Evolutionary conservation across 2,329 filamentous ascomycete species (phyloP), one percentile per base, ranked within the genome.

Genomic region (Capronia americana): DNA sequence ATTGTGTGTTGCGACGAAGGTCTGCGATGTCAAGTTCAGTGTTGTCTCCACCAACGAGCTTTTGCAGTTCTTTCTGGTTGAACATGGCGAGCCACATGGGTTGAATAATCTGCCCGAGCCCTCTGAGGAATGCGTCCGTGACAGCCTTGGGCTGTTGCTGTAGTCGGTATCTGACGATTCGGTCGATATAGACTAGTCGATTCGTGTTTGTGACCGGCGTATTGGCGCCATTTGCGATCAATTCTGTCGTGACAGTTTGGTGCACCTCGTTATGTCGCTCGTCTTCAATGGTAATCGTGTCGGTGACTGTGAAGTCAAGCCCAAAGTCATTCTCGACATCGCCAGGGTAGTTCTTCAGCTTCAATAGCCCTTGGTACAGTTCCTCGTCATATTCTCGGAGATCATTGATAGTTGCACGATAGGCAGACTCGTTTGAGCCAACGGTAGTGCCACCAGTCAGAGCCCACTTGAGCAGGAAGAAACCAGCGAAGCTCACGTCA

Each of bases 81-180:
- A 99, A 99, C 95, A 99, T 98, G 73, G 90, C 93, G 4, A 99
- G 85, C 95, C 95, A 99, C 3, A 88, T 87, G 0, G 94, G 93
- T 65, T 93, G 90, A 70, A 99, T 95, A 75, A 99, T 96, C 70
- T 89, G 85, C 24, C 91, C 88, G 1, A 99, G 87, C 0, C 95
- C 95, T 63, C 88, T 88, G 7, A 99, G 85, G 77, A 99, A 99
- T 1, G 93, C 92, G 24, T 88, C 85, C 0, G 93, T 97, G 75
- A 97, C 93, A n/a, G 84, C 80, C 57, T 86, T 86, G 0, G 92
- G 91, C 75, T 98, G 95, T 1, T 86, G 84, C 63, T 93, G 88
- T 0, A 99, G 87, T 11, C 93, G 90, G 77, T 98, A 93, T 11
- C 91, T 89, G 11, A 92, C 92, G 66, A 98, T 90, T 76, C 93